Evolutionary conservation across 208 protist genomes (phyloP).

Genomic region (Leishmania arabica): DNA sequence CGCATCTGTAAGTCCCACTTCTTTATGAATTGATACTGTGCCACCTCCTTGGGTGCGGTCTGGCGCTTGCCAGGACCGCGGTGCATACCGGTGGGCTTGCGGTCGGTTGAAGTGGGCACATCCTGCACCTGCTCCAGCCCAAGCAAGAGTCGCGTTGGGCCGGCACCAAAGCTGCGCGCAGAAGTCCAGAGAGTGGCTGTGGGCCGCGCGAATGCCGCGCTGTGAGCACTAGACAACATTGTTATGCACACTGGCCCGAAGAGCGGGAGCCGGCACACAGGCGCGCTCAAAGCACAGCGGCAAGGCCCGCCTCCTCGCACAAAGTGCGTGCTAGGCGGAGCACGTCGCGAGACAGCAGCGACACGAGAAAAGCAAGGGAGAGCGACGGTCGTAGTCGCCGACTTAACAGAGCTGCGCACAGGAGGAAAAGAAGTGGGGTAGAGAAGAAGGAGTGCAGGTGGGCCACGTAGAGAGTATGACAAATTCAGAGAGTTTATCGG

Average conservation of each 20-base stretch:
- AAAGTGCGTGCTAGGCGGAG: neutral
- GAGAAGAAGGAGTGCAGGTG: neutral
- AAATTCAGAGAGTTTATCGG: neutral
- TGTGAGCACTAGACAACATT: neutral
- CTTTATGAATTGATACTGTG: constrained; percentile 83
- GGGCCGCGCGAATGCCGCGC: neutral
- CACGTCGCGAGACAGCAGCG: neutral
- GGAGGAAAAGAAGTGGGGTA: neutral
- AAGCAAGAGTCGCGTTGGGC: constrained; percentile 31
- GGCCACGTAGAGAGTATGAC: neutral
- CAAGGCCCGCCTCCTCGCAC: neutral
- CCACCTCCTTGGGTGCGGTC: constrained; percentile 70
- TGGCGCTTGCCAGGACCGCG: constrained; percentile 88
- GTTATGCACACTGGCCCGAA: neutral
- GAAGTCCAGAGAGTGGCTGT: neutral
- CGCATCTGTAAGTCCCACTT: constrained; percentile 87
- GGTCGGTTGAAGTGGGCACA: constrained; percentile 80
- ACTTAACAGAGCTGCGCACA: neutral
- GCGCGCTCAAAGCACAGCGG: neutral
- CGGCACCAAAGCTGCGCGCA: constrained; percentile 20
- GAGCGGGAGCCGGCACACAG: neutral
- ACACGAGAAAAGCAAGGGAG: neutral
- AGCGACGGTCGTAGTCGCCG: neutral
- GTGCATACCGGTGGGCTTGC: constrained; percentile 78
- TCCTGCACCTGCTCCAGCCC: constrained; percentile 89